Conservation (phyloP, 805 yeast genomes). For the Ogataea thermomethanolica region DNA sequence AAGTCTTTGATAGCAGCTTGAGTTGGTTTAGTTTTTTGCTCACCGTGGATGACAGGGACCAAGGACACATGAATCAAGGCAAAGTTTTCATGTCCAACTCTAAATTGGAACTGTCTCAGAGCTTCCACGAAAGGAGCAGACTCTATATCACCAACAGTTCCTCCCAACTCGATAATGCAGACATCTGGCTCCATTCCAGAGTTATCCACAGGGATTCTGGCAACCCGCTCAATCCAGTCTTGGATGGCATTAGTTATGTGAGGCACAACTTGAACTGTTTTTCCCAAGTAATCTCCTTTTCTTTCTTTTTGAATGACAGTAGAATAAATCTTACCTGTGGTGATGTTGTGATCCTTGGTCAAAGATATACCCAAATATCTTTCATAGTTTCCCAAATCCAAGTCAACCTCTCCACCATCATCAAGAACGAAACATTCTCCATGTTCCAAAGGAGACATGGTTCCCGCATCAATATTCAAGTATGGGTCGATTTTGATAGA, state of each 20-base stretch:
- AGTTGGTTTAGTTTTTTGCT: slow-evolving; percentile 98
- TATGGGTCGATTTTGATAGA: slow-evolving; percentile 98
- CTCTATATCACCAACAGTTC: slow-evolving; percentile 99
- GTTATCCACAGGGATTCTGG: slow-evolving; percentile 87
- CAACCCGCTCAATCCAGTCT: slow-evolving; percentile 95
- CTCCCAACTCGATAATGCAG: slow-evolving; percentile 96
- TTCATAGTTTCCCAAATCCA: slow-evolving; percentile 97
- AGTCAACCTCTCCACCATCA: slow-evolving; percentile 99
- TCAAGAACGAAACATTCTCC: slow-evolving; percentile 97
- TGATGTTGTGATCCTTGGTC: slow-evolving; percentile 92
- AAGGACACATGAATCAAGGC: slow-evolving; percentile 95
- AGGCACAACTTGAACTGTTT: slow-evolving; percentile 99
- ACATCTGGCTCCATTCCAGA: slow-evolving; percentile 89
- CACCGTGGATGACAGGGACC: slow-evolving; percentile 97
- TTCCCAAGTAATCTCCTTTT: slow-evolving; percentile 95
- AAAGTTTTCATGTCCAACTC: slow-evolving; percentile 91
- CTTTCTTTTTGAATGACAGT: slow-evolving; percentile 93
- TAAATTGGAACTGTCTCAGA: slow-evolving; percentile 95
- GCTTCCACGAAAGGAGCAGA: slow-evolving; percentile 99
- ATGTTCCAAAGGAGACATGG: slow-evolving; percentile 98
- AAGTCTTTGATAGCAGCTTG: slow-evolving; percentile 98
- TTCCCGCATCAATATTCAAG: slow-evolving; percentile 99
- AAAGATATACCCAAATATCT: slow-evolving; percentile 91
- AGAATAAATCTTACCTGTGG: slow-evolving; percentile 96
- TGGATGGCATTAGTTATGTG: slow-evolving; percentile 96